Evolutionary conservation across 2,329 filamentous ascomycete species (phyloP), one percentile per base, ranked within the genome.

Genomic region (Tetracladium maxilliforme): DNA sequence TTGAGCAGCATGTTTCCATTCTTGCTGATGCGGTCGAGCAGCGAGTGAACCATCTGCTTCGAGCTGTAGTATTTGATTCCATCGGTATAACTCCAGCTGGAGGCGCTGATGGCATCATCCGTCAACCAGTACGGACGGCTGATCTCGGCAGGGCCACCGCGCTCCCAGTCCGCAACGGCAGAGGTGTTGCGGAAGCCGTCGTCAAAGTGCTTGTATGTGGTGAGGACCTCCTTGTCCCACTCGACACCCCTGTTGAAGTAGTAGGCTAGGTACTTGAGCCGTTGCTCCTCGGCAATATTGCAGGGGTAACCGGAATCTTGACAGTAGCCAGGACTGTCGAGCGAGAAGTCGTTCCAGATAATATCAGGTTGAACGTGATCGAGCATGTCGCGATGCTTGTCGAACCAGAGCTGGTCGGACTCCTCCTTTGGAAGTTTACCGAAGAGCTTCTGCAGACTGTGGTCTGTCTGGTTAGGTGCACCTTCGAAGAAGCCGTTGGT

Each of bases 191-290:
- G 26, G 27, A 33, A 30, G 7, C 32, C 32, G 5, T 13, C 21
- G 22, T 32, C 32, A 15, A 30, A 30, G 22, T 31, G 32, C 24
- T 33, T 33, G 24, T 32, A 33, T n/a, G 32, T 33, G 11, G 32
- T 33, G 16, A 33, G 26, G 4, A 33, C 32, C 15, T 33, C 32
- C 27, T 32, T 30, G 24, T 27, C 20, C 32, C 29, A 33, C 13
- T 33, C 32, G 15, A 30, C 29, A 11, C 32, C 32, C 14, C 30
- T 21, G 29, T 33, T 33, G 30, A 33, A 33, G 30, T 33, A 33
- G 29, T 33, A 26, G 6, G 32, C 32, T 2, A 33, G 24, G 15
- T 16, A 33, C 14, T 25, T 22, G 2, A 33, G 29, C 13, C 32
- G 23, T 27, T 33, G 23, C 12, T 19, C 17, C 25, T 33, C 32